Base-by-base conservation (phyloP, 352 stramenopile species). In the Blastocystis hominis region DNA sequence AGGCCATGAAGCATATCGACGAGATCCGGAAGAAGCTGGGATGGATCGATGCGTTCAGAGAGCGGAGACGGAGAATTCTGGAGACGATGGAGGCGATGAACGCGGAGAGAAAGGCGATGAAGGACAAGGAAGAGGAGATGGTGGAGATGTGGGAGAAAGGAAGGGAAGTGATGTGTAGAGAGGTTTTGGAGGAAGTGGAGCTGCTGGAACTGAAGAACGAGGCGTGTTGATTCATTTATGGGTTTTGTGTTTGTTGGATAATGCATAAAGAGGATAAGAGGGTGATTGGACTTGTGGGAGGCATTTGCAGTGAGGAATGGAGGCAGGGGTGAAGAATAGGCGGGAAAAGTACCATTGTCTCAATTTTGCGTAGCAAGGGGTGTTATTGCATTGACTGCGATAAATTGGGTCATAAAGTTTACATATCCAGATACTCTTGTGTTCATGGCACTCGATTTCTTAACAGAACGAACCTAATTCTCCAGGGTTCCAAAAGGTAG, bases 1-100 rank as follows among this genome's bases (percentile, higher is more conserved):
- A 80, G 13, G 24, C 20, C 34, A 62, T 46, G 50, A 80, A 80
- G 70, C 70, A 80, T 34, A 80, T 80, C 47, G 42, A 30, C 36
- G 70, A 80, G 70, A 80, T 68, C n/a, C 10, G 34, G 34, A 62
- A 68, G 50, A 80, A 80, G 55, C 9, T 80, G 13, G 10, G 20
- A 13, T 36, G 10, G 9, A 80, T 80, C n/a, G 70, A 80, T 24
- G 7, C 9, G 2, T 80, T 70, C 70, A 6, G n/a, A n/a, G 10
- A 10, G 63, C 7, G n/a, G 9, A 17, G 36, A 10, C 7, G 47
- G 42, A 36, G 20, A 24, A 77, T 68, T 10, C 42, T 75, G 10
- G 7, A 6, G 63, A 75, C 42, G 63, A 75, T 50, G 63, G 4
- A 75, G 63, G 63, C 42, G 63, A n/a, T 75, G 15, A 36, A 75